Percentiles rank a stretch among this genome's conserved stretches.
Evolutionary conservation across 495 filamentous ascomycete species (phyloP).

Genomic region (Xylaria grammica): DNA sequence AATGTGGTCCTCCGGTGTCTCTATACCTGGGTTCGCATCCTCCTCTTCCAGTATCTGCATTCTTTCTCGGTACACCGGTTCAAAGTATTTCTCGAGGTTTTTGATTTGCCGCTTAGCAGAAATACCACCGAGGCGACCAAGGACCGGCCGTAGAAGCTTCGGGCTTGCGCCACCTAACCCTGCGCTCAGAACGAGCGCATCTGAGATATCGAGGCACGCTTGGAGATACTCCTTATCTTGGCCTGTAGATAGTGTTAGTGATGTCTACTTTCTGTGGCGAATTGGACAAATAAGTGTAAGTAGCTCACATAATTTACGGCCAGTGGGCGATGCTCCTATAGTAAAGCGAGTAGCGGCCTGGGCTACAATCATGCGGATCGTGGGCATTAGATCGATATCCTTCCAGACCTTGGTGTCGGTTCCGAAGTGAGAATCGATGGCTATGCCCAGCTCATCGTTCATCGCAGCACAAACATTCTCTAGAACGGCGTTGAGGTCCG

Average conservation of each 20-base stretch:
- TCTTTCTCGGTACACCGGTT: constrained; percentile 25
- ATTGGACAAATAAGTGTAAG: background rate
- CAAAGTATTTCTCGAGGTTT: constrained; percentile 32
- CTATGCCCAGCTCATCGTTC: constrained; percentile 30
- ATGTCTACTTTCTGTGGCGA: background rate
- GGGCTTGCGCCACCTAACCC: constrained; percentile 35
- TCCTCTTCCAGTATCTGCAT: constrained; percentile 28
- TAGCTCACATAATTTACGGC: constrained; percentile 17
- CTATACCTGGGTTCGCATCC: constrained; percentile 23
- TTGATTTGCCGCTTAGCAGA: constrained; percentile 15
- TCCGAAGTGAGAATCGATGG: constrained; percentile 28
- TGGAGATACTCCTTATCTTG: constrained; percentile 36
- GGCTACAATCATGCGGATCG: constrained; percentile 39
- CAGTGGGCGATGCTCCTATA: constrained; percentile 33
- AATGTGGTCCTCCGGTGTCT: constrained; percentile 40
- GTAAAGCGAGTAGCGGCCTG: constrained; percentile 45
- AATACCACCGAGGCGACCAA: constrained; percentile 30
- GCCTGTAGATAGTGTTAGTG: constrained; percentile 23
- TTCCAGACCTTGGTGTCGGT: constrained; percentile 23
- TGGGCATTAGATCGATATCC: constrained; percentile 35
- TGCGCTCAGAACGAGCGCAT: constrained; percentile 34
- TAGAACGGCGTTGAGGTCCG: constrained; percentile 27
- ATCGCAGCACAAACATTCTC: constrained; percentile 27
- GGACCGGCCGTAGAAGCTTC: constrained; percentile 33
- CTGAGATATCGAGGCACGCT: constrained; percentile 26